Conservation (phyloP, 495 filamentous ascomycete species). For the Astrothelium subdiscretum region DNA sequence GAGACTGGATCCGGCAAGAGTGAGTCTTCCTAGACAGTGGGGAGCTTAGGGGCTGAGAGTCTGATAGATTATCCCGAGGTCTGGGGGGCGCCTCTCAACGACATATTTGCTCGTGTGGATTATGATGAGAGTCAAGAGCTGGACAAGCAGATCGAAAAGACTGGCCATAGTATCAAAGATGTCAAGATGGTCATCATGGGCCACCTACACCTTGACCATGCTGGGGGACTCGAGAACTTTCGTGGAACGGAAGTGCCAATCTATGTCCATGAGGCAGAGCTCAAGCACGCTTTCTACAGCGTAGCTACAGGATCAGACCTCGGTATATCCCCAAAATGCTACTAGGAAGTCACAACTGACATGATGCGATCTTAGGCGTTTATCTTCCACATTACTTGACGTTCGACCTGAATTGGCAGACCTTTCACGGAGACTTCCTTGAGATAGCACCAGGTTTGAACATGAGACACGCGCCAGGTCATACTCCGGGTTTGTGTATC, state of each 20-base stretch:
- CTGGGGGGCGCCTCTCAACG: conserved; percentile 27
- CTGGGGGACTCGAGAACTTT: conserved; percentile 42
- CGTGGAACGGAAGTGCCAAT: conserved; percentile 33
- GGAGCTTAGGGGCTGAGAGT: conserved; percentile 29
- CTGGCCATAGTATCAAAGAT: conserved; percentile 40
- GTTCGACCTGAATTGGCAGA: conserved; percentile 25
- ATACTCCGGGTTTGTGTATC: conserved; percentile 22
- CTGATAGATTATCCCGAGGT: conserved; percentile 33
- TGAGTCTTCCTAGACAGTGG: conserved; percentile 13
- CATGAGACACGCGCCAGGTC: conserved; percentile 29
- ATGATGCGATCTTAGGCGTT: background rate
- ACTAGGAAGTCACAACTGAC: background rate
- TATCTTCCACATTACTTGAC: conserved; percentile 29
- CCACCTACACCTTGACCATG: conserved; percentile 44
- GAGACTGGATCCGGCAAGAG: conserved; percentile 42
- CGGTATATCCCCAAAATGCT: conserved; percentile 19
- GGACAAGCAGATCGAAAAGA: conserved; percentile 34
- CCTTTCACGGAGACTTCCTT: conserved; percentile 28
- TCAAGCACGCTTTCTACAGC: conserved; percentile 38
- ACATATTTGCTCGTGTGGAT: conserved; percentile 37
- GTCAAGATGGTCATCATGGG: conserved; percentile 43
- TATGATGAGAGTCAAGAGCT: conserved; percentile 34
- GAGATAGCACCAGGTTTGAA: conserved; percentile 31
- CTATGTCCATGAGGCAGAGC: conserved; percentile 41
- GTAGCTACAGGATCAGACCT: conserved; percentile 33